Evolutionary conservation across 176 grass and related monocot genomes (phyloP), one percentile per base, ranked within the genome.

Genomic region (Raddia guianensis): DNA sequence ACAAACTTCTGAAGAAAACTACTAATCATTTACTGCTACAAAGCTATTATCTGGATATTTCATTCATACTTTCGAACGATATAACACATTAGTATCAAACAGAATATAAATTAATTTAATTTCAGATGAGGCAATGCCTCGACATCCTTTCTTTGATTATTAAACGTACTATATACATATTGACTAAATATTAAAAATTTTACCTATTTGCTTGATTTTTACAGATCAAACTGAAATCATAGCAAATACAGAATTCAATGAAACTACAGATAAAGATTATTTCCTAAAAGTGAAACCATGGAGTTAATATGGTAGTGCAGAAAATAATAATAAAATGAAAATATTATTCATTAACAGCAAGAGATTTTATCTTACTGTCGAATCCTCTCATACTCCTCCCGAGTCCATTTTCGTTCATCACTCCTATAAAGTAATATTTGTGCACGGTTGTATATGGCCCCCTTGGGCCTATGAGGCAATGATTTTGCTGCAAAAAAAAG

Each of bases 311-410:
- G 60, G 18, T n/a, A n/a, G 73, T 75, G 5, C 12, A 67, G 53
- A 74, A 66, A 63, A 49, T 49, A 27, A 27, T 27, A 62, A 84
- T 59, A 16, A 8, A 42, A 37, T 52, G 2, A 54, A 7, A 54
- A 59, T 34, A 49, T 59, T 46, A 89, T 55, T 53, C 56, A 15
- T 11, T 76, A 5, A 64, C 37, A 73, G 8, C 4, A 49, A 45
- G 20, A 80, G 57, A 61, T 40, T 45, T 79, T 59, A 77, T 59
- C n/a, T 65, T 83, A 97, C 95, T 48, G 51, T 35, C 51, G 76
- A 72, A 97, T 49, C 13, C 16, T 44, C 21, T 94, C 87, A 8
- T 72, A 81, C 52, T 98, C 95, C 81, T 98, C 85, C 2, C 68
- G 14, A 16, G 79, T 87, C 95, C 95, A 98, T 83, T 85, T 82